These are phyloP conservation scores for Lasiosphaeria ovina DNA, from an alignment of 495 filamentous ascomycete genomes.

Conservation along the genomic window DNA sequence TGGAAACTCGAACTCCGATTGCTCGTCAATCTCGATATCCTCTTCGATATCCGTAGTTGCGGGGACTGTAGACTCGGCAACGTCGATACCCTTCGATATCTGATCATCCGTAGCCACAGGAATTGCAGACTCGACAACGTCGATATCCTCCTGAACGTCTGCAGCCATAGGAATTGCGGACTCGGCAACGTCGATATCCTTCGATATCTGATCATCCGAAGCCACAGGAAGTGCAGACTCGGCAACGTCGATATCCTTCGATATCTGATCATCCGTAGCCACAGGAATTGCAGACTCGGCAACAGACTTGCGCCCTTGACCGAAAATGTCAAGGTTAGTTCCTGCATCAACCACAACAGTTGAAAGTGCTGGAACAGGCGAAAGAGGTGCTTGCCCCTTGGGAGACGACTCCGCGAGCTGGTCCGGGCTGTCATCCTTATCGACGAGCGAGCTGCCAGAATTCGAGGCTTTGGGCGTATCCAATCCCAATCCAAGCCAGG, in stretches of 20 bases:
- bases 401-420: too few relatives aligned
- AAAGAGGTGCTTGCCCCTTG: too few relatives aligned
- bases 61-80: background rate
- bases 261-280: too few relatives aligned
- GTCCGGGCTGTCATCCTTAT: too few relatives aligned
- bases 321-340: conserved; percentile 33
- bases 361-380: conserved; percentile 1
- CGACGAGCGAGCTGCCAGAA: too few relatives aligned
- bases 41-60: background rate
- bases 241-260: background rate
- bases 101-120: too few relatives aligned
- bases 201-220: too few relatives aligned
- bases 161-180: background rate
- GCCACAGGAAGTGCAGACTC: background rate
- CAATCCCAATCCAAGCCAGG: background rate
- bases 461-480: too few relatives aligned
- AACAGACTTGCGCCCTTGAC: conserved; percentile 7
- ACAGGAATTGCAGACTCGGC: background rate
- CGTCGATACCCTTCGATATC: too few relatives aligned
- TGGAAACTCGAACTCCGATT: conserved; percentile 10
- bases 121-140: background rate
- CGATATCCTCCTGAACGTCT: background rate
- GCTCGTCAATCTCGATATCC: background rate
- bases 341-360: conserved; percentile 29
- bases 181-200: background rate